Evolutionary conservation across 495 filamentous ascomycete genomes (phyloP), one percentile per base, ranked within the genome.

Genomic region (Penicillium manginii): DNA sequence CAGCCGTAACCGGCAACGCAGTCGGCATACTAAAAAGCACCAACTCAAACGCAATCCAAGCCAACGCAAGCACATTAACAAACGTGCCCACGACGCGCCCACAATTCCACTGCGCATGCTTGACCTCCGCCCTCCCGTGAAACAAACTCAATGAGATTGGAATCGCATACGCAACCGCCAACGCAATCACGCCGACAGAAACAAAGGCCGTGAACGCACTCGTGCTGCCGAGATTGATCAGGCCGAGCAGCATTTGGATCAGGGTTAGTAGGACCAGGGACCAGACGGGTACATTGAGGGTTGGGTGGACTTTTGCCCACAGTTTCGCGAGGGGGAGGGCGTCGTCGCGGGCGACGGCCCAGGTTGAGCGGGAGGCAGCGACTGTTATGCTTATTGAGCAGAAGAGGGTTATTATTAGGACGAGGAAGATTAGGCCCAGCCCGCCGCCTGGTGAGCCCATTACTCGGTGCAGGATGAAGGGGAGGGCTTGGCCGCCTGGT

Each of bases 191-290:
- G 12, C 83, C 85, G 2, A 87, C 83, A 9, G 84, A 85, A 17
- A 82, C 83, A 61, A 89, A 88, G 11, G 83, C 84, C 48, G 83
- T 86, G 70, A 88, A 85, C 7, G 85, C 85, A 9, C 78, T 78
- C 7, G 72, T 64, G 17, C 78, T 83, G 18, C 84, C 84, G n/a
- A 89, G 78, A 58, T 86, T 86, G 65, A 88, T 88, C n/a, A 88
- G 68, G 0, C 83, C 83, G 1, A 88, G 70, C 3, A 79, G 59
- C 54, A 81, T 75, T 15, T 84, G 79, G 43, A 78, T 65, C 0
- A 68, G 23, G 0, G 75, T 79, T 0, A 74, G 31, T 8, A 78
- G 64, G 15, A 66, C 54, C 8, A 79, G 64, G 14, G 74, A 68
- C 61, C 67, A 71, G 45, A 79, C 66, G 1, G 77, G 75, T 2